Percentiles rank a stretch among this genome's conserved stretches.
Conservation (phyloP, 768 basidiomycete genomes). For the Lactifluus echinatus region DNA sequence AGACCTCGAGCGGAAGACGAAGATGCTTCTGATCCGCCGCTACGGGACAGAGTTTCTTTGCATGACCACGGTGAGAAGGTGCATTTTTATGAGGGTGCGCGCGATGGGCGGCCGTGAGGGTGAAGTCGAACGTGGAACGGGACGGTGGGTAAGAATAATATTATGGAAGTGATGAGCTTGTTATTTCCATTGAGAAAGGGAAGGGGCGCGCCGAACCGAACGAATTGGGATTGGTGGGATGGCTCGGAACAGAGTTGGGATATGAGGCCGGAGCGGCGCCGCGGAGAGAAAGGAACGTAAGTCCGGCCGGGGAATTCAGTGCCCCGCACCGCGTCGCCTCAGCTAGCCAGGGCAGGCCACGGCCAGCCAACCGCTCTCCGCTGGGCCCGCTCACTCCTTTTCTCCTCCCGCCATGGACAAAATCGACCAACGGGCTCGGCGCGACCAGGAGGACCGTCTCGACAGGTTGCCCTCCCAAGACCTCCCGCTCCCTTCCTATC, state of each 20-base stretch:
- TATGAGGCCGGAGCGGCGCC: conserved; percentile 20
- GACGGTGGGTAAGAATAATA: conserved; percentile 1
- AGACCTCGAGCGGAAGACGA: conserved; percentile 16
- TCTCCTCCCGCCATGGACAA: conserved; percentile 46
- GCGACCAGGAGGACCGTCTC: conserved; percentile 35
- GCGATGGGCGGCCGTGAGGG: conserved; percentile 18
- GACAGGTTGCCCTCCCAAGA: conserved; percentile 21
- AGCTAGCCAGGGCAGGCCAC: conserved; percentile 28
- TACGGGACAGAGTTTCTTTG: conserved; percentile 17
- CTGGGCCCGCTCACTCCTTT: conserved; percentile 21
- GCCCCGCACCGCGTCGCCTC: conserved; percentile 19
- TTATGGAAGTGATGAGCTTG: conserved; percentile 5
- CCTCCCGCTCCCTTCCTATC: conserved; percentile 21
- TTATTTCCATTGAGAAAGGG: not conserved
- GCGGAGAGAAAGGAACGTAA: conserved; percentile 21
- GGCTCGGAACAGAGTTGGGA: conserved; percentile 9
- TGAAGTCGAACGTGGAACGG: conserved; percentile 1
- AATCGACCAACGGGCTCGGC: conserved; percentile 41
- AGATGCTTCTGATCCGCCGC: conserved; percentile 20
- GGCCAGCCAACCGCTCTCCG: conserved; percentile 47
- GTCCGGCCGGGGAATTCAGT: conserved; percentile 21
- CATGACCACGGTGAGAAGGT: conserved; percentile 15
- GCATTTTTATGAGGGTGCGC: conserved; percentile 17
- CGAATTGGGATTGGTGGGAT: conserved; percentile 8
- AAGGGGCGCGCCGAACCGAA: conserved; percentile 4